Evolutionary conservation across 179 eudicot species (phyloP), one percentile per base, ranked within the genome.

Genomic region (Gypsophila paniculata): DNA sequence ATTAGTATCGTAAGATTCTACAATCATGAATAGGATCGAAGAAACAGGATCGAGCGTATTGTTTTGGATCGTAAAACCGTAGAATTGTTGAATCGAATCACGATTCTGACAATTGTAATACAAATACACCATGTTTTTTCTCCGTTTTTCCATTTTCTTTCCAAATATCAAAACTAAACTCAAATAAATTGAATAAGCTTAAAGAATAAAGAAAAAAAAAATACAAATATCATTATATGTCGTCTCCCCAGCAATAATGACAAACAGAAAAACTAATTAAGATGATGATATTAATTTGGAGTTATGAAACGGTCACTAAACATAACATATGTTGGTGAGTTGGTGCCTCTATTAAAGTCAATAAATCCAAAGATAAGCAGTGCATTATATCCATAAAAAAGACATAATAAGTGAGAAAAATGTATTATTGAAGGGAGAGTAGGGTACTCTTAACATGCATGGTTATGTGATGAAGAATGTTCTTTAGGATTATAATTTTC

Each of bases 401-500:
- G 51, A 65, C 52, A 44, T 46, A n/a, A 51, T 9, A 46, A 22
- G 29, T n/a, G 52, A 23, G 26, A 46, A 17, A 44, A 15, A 46
- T 34, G 49, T 58, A 58, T 71, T 70, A 55, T 70, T 70, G 34
- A 70, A 7, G 23, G 19, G 22, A 57, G 42, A 59, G 66, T 71
- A 54, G 65, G 74, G 54, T 58, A 58, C 74, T 59, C 53, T 42
- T 53, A 71, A 71, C 74, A 42, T 71, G 74, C 74, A 71, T 39
- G 74, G 42, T 44, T 52, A 19, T 4, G 23, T 21, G 74, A 1
- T 29, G 34, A 29, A 71, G 73, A 71, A 71, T 71, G 74, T 71
- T 71, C 22, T 70, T 51, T 10, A 0, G 7, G 38, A 19, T 60
- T 69, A 53, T 11, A n/a, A n/a, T n/a, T n/a, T n/a, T n/a, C n/a